These are phyloP conservation scores for Rugosomyces carneus DNA, from an alignment of 1,284 basidiomycete genomes.

Conservation along the genomic window DNA sequence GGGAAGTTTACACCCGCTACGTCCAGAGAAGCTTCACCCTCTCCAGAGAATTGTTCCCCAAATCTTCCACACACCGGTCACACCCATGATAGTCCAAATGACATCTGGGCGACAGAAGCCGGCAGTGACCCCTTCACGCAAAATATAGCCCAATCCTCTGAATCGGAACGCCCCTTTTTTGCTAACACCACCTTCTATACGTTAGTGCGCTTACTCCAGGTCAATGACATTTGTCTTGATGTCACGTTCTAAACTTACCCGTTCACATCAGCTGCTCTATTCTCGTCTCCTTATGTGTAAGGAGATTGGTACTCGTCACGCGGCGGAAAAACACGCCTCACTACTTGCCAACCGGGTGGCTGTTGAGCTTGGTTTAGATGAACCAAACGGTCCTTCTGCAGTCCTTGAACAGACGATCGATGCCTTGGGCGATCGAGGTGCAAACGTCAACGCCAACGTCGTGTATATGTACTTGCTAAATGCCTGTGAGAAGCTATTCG, in stretches of 20 bases:
- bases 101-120: slow-evolving; percentile 58
- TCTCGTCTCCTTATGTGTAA: slow-evolving; percentile 86
- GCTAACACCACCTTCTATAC: slow-evolving; percentile 93
- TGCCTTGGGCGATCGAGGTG: slow-evolving; percentile 38
- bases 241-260: slow-evolving; percentile 11
- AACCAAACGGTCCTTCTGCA: slow-evolving; percentile 66
- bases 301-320: slow-evolving; percentile 62
- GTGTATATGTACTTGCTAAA: slow-evolving; percentile 88
- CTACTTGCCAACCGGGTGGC: slow-evolving; percentile 68
- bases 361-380: slow-evolving; percentile 66
- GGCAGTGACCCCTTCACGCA: slow-evolving; percentile 29
- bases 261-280: slow-evolving; percentile 72
- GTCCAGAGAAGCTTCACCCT: slow-evolving; percentile 36
- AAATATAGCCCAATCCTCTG: slow-evolving; percentile 21
- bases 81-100: slow-evolving; percentile 27
- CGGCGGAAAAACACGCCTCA: slow-evolving; percentile 52
- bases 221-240: slow-evolving; percentile 26
- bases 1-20: slow-evolving; percentile 29
- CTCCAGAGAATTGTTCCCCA: slow-evolving; percentile 26
- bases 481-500: slow-evolving; percentile 92
- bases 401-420: slow-evolving; percentile 61
- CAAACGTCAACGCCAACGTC: slow-evolving; percentile 43
- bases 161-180: slow-evolving; percentile 66
- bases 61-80: slow-evolving; percentile 21
- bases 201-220: slow-evolving; percentile 82